Base-by-base conservation (phyloP, 2,329 filamentous ascomycete species). In the Sclerotinia sclerotiorum region DNA sequence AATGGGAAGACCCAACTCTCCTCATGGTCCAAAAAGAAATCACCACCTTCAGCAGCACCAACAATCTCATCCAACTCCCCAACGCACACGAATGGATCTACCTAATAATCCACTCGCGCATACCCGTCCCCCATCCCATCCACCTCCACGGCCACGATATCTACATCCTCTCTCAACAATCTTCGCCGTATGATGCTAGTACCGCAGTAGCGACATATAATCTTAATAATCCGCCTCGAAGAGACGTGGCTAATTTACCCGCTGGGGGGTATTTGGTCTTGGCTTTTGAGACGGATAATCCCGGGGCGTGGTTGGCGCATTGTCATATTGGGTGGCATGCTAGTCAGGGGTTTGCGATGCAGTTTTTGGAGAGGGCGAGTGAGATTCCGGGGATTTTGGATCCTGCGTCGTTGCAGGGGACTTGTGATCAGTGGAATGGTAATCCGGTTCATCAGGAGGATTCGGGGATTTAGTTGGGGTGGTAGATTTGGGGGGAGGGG, bases 81-180 rank as follows among this genome's bases (percentile, higher is more conserved):
- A 79, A 69, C 13, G 74, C 70, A 3, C 57, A 74, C 19, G 69
- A 75, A 62, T 77, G 76, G 76, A 71, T 73, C 11, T 77, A 77
- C 69, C 72, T 76, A 56, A 66, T 76, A 55, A 77, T 78, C 54
- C 68, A 74, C 29, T 74, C 72, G 5, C 69, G 66, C 3, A 52
- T 72, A 7, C 65, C 71, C 3, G 68, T 73, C 3, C 69, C 74
- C 3, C 76, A 77, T 32, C 76, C 76, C 0, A 77, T 83, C 73
- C 83, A 85, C 75, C 76, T 85, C 19, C 83, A 84, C 73, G 82
- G 82, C 13, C 82, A 84, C 70, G 79, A 83, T 67, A 83, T 83
- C 75, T 81, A 73, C 69, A 73, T 84, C 24, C 67, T 84, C 1
- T 77, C 29, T 73, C 84, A 69, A 84, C 84, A 0, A 63, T 74